Evolutionary conservation across 1,139 yeast genomes (phyloP).

Genomic region (Diutina pseudorugosa): DNA sequence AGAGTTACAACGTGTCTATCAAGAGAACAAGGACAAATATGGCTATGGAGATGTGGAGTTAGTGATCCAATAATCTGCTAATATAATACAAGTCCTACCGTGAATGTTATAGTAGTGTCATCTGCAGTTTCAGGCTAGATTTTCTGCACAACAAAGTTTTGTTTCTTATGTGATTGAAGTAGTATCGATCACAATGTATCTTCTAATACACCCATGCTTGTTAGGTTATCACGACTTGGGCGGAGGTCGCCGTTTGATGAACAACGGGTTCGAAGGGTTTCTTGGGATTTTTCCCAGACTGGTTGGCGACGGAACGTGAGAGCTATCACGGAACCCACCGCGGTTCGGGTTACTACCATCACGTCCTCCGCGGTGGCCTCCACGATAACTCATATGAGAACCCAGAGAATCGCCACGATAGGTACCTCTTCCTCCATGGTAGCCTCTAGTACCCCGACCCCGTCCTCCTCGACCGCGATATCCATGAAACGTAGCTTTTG

Average conservation of each 20-base stretch:
- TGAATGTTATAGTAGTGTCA: too few species aligned
- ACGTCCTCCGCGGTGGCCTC: neutral
- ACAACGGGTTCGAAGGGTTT: neutral
- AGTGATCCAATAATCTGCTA: slow-evolving; percentile 16
- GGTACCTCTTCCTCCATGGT: neutral
- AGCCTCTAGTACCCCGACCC: neutral
- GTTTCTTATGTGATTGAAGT: too few species aligned
- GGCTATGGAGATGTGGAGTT: slow-evolving; percentile 39
- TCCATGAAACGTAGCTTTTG: neutral
- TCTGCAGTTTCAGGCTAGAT: too few species aligned
- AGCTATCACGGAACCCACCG: neutral
- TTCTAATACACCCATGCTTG: too few species aligned
- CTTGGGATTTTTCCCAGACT: neutral
- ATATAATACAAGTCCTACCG: too few species aligned
- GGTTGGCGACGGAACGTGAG: neutral
- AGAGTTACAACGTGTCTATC: slow-evolving; percentile 53
- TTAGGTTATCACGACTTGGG: neutral
- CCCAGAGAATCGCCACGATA: neutral
- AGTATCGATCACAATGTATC: neutral
- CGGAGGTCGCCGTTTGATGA: neutral
- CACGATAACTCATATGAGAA: neutral
- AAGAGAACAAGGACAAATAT: slow-evolving; percentile 53
- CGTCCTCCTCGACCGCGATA: neutral
- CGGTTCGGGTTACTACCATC: neutral
- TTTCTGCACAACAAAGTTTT: too few species aligned